Base-by-base conservation (phyloP, 2,329 filamentous ascomycete species). In the Phaeosphaeriaceae sp. region DNA sequence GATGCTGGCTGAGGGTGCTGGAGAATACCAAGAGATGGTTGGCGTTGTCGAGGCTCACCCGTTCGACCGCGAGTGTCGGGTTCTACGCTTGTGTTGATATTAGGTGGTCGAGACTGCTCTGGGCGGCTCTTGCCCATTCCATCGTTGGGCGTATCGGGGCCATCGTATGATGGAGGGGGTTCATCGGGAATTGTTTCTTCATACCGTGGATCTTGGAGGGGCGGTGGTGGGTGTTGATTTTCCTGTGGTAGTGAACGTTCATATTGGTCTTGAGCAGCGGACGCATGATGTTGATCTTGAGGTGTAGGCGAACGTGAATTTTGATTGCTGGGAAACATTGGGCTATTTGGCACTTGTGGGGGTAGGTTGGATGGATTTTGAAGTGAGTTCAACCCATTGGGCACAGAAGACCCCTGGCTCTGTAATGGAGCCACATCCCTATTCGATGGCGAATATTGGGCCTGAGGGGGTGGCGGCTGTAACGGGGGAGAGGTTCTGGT, bases 1-100 rank as follows among this genome's bases (percentile, higher is more conserved):
- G 69, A 70, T 6, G 70, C 67, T n/a, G 70, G 70, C 37, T 72
- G 69, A 9, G 70, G 70, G 40, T 73, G 70, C 42, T 72, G 68
- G 16, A 73, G 56, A n/a, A 72, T 62, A 5, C 60, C 64, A 7
- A 72, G 55, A 1, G 68, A 72, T 11, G 62, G 41, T 46, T 73
- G 70, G 26, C 70, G 68, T 29, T 56, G 61, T 26, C 70, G 64
- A 13, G 53, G 32, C 21, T 66, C 60, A 21, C 46, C 35, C n/a
- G 57, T 52, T 17, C 52, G 57, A n/a, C 58, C 56, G 11, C 49
- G 58, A 11, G 46, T 41, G 17, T 35, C 40, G 13, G 33, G 8
- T 2, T 59, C 46, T 9, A 52, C 30, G 29, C 66, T 41, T 3
- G 68, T 70, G 11, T 58, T 51, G 33, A 72, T 71, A 42, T 66